Evolutionary conservation across 441 rosid species (phyloP), one percentile per base, ranked within the genome.

Genomic region (Biscutella laevigata): DNA sequence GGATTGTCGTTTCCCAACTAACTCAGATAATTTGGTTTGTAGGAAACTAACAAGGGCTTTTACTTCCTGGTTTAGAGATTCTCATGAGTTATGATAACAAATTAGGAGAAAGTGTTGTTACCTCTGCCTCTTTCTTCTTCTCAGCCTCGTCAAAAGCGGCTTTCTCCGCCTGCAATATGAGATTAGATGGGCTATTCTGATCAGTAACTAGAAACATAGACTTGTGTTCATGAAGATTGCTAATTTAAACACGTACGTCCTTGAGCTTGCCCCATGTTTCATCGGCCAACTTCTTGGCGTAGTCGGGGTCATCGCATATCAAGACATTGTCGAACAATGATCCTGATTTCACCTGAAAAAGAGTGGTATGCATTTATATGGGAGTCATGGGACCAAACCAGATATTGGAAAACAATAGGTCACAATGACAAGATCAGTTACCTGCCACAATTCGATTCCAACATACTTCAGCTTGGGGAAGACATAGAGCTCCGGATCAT

Each of bases 361-460:
- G 20, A 38, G 19, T 7, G 38, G 46, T 32, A 10, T 8, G 52
- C 32, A 4, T 15, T 35, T 27, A 53, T 52, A 27, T 5, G 19
- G 3, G 27, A 34, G 15, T 26, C 53, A 50, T 14, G 35, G 53
- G 47, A 15, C 13, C 42, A 43, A 22, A 35, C 26, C 36, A 37
- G 5, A 34, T 14, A 7, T 6, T 12, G n/a, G 4, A 28, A 27
- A 9, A 28, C 2, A 9, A 51, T 5, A 40, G 16, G 15, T 10
- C 42, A 3, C 14, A 24, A 21, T 25, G 25, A 32, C 32, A 24
- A 32, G n/a, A 17, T 62, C 7, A 27, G 1, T 50, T 79, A 90
- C 96, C 96, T 91, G 96, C 98, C 96, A 91, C 82, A 91, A 60
- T 12, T 91, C 96, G 32, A 91, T 52, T 35, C 98, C 98, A 13